These are phyloP conservation scores for Silene latifolia DNA, from an alignment of 148 eudicot species.

Conservation along the genomic window DNA sequence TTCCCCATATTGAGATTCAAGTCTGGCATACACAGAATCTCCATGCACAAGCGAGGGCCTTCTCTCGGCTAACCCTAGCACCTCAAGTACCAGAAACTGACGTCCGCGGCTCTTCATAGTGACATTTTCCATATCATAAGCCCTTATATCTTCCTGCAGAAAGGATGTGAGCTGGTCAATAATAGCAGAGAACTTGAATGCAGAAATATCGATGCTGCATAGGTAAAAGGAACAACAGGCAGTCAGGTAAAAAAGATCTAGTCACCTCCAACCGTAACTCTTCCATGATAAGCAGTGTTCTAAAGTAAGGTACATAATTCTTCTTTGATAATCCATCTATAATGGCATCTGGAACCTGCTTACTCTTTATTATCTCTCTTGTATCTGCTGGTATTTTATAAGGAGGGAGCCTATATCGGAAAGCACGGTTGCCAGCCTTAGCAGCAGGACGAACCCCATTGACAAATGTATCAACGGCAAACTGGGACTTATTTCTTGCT, in stretches of 20 bases:
- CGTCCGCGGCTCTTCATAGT: constrained; percentile 45
- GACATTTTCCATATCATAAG: constrained; percentile 69
- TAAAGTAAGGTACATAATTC: constrained; percentile 58
- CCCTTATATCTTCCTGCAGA: constrained; percentile 71
- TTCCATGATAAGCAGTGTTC: constrained; percentile 64
- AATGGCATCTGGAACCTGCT: constrained; percentile 51
- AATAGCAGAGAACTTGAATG: neutral
- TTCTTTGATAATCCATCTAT: constrained; percentile 39
- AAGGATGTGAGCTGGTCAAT: constrained; percentile 12
- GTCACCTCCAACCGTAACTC: constrained; percentile 81
- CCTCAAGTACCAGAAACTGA: constrained; percentile 60
- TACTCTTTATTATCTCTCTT: constrained; percentile 38
- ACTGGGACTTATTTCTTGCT: constrained; percentile 37
- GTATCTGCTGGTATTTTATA: constrained; percentile 54
- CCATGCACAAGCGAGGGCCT: constrained; percentile 88
- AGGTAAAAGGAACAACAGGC: neutral
- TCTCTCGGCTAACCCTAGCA: constrained; percentile 88
- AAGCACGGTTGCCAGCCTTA: constrained; percentile 27
- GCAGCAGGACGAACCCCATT: constrained; percentile 64
- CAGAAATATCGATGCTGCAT: constrained; percentile 2
- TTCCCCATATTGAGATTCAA: constrained; percentile 32
- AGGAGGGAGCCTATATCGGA: constrained; percentile 30
- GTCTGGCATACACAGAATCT: constrained; percentile 55
- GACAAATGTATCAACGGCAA: constrained; percentile 35
- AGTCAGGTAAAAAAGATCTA: neutral